Evolutionary conservation across 495 filamentous ascomycete genomes (phyloP), one percentile per base, ranked within the genome.

Genomic region (Podospora pseudoanserina): DNA sequence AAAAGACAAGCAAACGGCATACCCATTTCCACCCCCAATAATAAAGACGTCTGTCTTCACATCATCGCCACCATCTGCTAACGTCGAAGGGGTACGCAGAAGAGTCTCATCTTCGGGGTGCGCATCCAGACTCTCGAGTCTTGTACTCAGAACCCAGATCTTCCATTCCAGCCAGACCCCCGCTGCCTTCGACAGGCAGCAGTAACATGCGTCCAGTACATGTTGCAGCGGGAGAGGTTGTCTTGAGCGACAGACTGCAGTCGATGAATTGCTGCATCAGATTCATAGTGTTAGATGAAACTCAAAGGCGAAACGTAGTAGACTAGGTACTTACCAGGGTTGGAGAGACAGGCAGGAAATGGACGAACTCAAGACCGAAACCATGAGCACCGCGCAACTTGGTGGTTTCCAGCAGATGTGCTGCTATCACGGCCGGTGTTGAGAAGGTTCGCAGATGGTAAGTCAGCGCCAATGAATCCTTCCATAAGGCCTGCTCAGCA

Each of bases 21-120:
- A 77, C 77, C 76, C 64, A 32, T 74, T 76, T 39, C 78, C 78
- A 11, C 66, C 77, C 5, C 78, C 77, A 27, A 80, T 68, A 64
- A 80, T 77, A 11, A 79, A 65, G 34, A 80, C 78, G 28, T 78
- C 75, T 0, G 76, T 76, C 23, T 75, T 70, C 7, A 75, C 53
- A 16, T 65, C 62, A 16, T 73, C 67, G 6, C 69, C n/a, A 2
- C 55, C 67, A 30, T 67, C 60, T 4, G 75, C 65, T 3, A 71
- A 19, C 32, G 65, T 67, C 11, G 70, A 69, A 5, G 76, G 73
- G 4, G 59, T 30, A 18, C 23, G 34, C 1, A 80, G 75, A n/a
- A 73, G 58, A 0, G 56, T 61, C 53, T 75, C 72, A 67, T 77
- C 71, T 28, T 80, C 75, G 0, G 74, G 72, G 27, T 74, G 70